Evolutionary conservation across 164 flowering plant species (phyloP), one percentile per base, ranked within the genome.

Genomic region (Macadamia integrifolia): DNA sequence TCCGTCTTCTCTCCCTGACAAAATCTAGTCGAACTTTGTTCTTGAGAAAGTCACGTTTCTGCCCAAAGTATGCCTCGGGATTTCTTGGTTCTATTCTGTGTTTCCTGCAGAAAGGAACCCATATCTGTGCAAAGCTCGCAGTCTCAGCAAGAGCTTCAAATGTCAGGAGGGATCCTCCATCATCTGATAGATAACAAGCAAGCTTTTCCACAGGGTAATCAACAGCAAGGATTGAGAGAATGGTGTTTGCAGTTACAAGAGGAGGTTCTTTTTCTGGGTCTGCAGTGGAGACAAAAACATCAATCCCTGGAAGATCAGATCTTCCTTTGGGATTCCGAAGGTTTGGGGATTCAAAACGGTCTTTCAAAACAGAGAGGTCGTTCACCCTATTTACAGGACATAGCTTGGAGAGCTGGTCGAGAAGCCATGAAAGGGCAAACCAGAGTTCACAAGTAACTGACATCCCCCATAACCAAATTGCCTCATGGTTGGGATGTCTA

Each of bases 251-350:
- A 0, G 96, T 90, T 64, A 93, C 98, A 40, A 93, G 87, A 6
- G 98, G 97, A 12, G 98, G 95, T 65, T 93, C 98, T 61, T 93
- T 93, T 15, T 93, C 97, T 9, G 97, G 83, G 76, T 90, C 97
- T 15, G 92, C 97, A 9, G 97, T 93, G 32, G 97, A 93, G 13
- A 93, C 98, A 74, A 89, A 92, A 0, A 90, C 81, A 70, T 93
- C 97, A 23, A 93, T 86, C 0, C 95, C 97, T 0, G 97, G 97
- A 60, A 93, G 92, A 62, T 93, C 98, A 42, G 98, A 89, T 46
- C 84, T 68, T 9, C 91, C 92, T 78, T 87, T 90, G 0, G 96
- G 90, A 77, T 88, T 90, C 1, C 89, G 77, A 31, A 83, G 86
- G 62, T 76, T 89, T 1, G 89, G 89, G 6, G 93, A 83, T 66